Evolutionary conservation across 108 stramenopile genomes (phyloP).

Genomic region (Epithemia pelagica): DNA sequence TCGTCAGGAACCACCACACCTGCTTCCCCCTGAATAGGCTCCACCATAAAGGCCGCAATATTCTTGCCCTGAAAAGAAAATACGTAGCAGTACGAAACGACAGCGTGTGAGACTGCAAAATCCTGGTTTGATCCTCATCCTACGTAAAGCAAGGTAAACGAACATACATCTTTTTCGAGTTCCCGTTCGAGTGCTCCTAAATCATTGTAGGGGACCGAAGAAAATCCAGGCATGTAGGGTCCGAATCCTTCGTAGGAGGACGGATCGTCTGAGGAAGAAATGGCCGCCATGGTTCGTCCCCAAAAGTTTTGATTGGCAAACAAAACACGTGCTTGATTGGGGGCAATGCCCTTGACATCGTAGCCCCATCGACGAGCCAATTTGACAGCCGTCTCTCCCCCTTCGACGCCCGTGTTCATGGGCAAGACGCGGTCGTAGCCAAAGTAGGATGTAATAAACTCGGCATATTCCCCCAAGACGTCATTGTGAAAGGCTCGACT

Average conservation of each 20-base stretch:
- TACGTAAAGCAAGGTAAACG: background rate
- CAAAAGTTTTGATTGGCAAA: slow-evolving; percentile 98
- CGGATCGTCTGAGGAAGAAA: slow-evolving; percentile 91
- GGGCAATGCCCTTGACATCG: slow-evolving; percentile 90
- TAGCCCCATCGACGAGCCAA: slow-evolving; percentile 91
- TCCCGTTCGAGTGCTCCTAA: slow-evolving; percentile 76
- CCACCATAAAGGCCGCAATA: slow-evolving; percentile 98
- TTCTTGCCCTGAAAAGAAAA: slow-evolving; percentile 21
- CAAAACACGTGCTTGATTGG: slow-evolving; percentile 81
- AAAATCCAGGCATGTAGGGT: slow-evolving; percentile 95
- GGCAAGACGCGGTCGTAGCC: slow-evolving; percentile 96
- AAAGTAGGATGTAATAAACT: slow-evolving; percentile 88
- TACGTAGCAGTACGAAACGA: too few species aligned
- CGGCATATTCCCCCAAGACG: slow-evolving; percentile 84
- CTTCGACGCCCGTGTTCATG: slow-evolving; percentile 99
- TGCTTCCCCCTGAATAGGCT: slow-evolving; percentile 99
- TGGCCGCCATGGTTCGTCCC: slow-evolving; percentile 99
- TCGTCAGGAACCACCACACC: slow-evolving; percentile 97
- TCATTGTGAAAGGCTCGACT: slow-evolving; percentile 98
- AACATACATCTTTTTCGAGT: slow-evolving; percentile 65
- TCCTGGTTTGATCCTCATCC: background rate
- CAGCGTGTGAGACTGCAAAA: background rate
- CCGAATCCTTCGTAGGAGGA: slow-evolving; percentile 89
- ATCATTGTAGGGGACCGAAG: slow-evolving; percentile 86
- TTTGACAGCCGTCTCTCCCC: slow-evolving; percentile 97